Conservation (phyloP, 2,329 filamentous ascomycete species). For the Ilyonectria mors-panacis region DNA sequence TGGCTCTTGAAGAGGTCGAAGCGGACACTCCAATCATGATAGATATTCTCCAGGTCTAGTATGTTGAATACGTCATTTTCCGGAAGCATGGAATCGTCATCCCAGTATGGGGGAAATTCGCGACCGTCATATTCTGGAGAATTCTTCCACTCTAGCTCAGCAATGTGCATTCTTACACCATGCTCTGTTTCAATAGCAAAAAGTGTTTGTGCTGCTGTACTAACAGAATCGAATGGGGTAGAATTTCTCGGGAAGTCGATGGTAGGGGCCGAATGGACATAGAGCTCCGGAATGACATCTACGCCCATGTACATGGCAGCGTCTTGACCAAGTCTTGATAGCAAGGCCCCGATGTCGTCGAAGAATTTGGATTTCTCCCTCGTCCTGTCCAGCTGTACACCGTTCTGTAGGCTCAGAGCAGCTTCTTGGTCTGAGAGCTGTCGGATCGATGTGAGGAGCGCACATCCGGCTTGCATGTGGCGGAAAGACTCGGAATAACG, state of each 20-base stretch:
- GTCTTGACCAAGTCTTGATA: conserved; percentile 34
- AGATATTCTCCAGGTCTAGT: conserved; percentile 15
- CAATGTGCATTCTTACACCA: conserved; percentile 15
- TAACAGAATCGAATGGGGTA: conserved; percentile 31
- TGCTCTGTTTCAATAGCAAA: conserved; percentile 29
- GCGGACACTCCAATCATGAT: conserved; percentile 20
- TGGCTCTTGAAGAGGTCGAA: conserved; percentile 21
- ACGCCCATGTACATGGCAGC: conserved; percentile 36
- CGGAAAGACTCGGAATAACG: conserved; percentile 42
- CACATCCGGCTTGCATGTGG: conserved; percentile 38
- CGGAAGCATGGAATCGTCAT: neutral
- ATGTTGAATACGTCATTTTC: conserved; percentile 5
- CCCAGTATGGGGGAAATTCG: neutral
- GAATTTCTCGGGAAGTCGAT: conserved; percentile 20
- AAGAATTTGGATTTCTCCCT: conserved; percentile 22
- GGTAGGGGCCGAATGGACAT: conserved; percentile 14
- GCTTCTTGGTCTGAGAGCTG: neutral
- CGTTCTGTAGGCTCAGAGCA: neutral
- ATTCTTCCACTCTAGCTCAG: conserved; percentile 3
- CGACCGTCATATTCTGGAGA: too few relatives aligned
- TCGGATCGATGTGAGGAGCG: conserved; percentile 30
- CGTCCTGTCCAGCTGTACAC: neutral
- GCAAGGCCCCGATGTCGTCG: conserved; percentile 32
- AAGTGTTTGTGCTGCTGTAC: conserved; percentile 11
- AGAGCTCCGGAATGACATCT: conserved; percentile 33